phyloP scores from a whole-genome alignment of 202 grass and related monocot genomes.

The Carex arenaria region DNA sequence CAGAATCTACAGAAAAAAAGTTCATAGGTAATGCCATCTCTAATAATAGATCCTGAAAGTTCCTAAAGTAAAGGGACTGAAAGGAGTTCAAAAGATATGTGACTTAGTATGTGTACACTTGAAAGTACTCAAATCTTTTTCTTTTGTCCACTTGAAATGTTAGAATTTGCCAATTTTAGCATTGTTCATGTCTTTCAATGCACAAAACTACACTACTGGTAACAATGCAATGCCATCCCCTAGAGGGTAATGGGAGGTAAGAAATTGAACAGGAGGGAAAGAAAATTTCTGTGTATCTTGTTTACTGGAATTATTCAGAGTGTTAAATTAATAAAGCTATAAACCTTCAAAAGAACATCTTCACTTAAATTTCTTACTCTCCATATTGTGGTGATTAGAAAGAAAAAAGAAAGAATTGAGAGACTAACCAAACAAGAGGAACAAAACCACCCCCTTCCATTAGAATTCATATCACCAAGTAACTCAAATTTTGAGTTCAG shows the following conservation, averaged over 20 bases:
- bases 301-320: not conserved
- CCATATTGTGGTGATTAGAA: not conserved
- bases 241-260: too few relatives aligned
- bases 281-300: not conserved
- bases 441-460: not conserved
- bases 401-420: not conserved
- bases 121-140: not conserved
- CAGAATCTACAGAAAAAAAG: conserved; percentile 28
- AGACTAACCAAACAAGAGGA: not conserved
- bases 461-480: too few relatives aligned
- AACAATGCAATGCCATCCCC: too few relatives aligned
- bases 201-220: not conserved
- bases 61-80: not conserved
- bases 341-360: not conserved
- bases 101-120: not conserved
- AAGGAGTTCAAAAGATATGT: not conserved
- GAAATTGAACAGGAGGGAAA: not conserved
- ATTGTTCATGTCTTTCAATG: not conserved
- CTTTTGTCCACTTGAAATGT: not conserved
- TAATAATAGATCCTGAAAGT: not conserved
- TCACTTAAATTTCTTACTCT: not conserved
- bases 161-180: not conserved
- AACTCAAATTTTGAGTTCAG: too few relatives aligned
- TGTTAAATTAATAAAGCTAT: not conserved
- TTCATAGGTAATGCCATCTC: not conserved